Base-by-base conservation (phyloP, 2,329 filamentous ascomycete genomes). In the Seiridium unicorne region DNA sequence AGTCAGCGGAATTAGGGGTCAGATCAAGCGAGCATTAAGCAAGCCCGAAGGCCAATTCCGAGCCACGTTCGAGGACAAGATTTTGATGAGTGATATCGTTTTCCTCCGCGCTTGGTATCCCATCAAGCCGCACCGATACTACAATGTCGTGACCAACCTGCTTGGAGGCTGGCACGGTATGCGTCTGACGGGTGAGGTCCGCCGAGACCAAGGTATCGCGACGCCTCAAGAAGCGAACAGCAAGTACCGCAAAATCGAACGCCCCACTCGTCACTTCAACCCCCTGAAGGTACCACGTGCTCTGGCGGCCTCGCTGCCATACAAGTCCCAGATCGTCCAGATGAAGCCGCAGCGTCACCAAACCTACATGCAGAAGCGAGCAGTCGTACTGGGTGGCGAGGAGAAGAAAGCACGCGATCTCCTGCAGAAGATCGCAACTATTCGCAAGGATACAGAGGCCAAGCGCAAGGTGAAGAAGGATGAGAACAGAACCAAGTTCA, bases 1-100 rank as follows among this genome's bases (percentile, higher is more conserved):
- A 0, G 96, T 99, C 32, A 97, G 93, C 1, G 96, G 96, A 57
- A 88, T 99, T 62, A 86, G 95, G 47, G 95, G 95, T 63, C 95
- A 99, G 76, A 97, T 99, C 84, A 99, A 99, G 81, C 89, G 93
- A 62, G 94, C 95, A 0, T 83, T 99, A 1, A 89, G 88, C 73
- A 96, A 97, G 69, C 94, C 95, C 1, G 95, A 99, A 66, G 95
- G 95, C 54, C 90, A 94, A 77, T 98, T 96, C 86, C 88, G 96
- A 69, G 95, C 95, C 32, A 98, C 95, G 0, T 99, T 99, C 68
- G 95, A 99, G 76, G 95, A 99, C 84, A 99, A 98, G 80, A 92
- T 99, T 63, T 83, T 99, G 56, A 93, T 97, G 85, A 92, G 89
- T 74, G 95, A 99, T 73, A 96, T 99, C 66, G 91, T 98, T 63